phyloP scores from a whole-genome alignment of 2,329 filamentous ascomycete genomes.

The Trichoderma harzianum region DNA sequence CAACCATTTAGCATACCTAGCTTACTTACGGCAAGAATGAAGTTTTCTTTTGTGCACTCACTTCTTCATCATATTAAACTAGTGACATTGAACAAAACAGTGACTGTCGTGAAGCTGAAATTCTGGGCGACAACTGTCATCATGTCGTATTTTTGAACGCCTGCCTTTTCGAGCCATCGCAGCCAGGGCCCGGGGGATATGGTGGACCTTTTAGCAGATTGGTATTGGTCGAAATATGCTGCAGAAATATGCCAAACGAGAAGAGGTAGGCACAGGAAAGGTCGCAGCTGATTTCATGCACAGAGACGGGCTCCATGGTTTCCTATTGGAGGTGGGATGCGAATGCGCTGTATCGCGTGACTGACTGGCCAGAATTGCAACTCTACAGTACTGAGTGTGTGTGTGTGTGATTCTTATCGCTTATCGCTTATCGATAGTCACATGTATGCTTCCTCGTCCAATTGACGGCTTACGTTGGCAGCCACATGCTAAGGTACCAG shows the following conservation, averaged over 20 bases:
- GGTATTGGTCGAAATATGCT: conserved; percentile 32
- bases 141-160: background rate
- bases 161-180: conserved; percentile 5
- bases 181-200: background rate
- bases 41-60: conserved; percentile 7
- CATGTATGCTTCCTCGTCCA: background rate
- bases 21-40: conserved; percentile 6
- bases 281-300: conserved; percentile 27
- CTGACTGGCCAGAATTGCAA: background rate
- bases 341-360: background rate
- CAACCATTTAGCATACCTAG: conserved; percentile 12
- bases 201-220: conserved; percentile 22
- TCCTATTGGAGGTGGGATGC: background rate
- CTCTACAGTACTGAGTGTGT: background rate
- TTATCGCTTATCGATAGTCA: conserved; percentile 1
- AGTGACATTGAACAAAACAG: background rate
- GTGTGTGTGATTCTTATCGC: background rate
- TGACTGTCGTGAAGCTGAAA: background rate
- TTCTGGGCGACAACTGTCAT: background rate
- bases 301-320: conserved; percentile 9
- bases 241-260: conserved; percentile 36
- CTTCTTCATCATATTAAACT: background rate
- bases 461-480: background rate
- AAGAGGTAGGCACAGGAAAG: conserved; percentile 34
- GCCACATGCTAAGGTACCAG: background rate